These are phyloP conservation scores for Paracoccidioides lutzii DNA, from an alignment of 2,329 filamentous ascomycete species.

Conservation along the genomic window DNA sequence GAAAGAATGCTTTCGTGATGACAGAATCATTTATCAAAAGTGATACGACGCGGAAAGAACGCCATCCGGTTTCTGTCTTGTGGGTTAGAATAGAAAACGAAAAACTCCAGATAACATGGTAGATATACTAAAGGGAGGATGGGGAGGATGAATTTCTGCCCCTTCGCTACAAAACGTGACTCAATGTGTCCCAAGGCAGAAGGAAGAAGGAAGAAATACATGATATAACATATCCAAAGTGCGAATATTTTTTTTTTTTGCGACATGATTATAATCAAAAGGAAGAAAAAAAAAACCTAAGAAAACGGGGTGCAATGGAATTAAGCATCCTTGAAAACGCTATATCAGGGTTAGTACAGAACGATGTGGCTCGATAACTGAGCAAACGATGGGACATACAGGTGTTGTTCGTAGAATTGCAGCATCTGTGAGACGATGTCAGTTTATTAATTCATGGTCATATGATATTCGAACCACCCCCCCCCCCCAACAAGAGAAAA, in stretches of 20 bases:
- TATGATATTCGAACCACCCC: background rate
- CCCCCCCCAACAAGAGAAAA: background rate
- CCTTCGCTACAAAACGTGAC: no score
- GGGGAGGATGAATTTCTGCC: no score
- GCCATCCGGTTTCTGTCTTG: background rate
- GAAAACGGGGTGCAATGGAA: background rate
- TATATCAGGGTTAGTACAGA: constrained; percentile 11
- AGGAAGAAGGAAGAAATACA: background rate
- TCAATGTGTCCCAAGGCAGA: background rate
- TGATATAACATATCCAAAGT: background rate
- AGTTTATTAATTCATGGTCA: background rate
- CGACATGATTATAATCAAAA: background rate
- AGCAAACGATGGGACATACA: constrained; percentile 23
- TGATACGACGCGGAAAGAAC: background rate
- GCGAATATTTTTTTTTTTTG: no score
- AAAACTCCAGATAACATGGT: no score
- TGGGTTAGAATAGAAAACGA: background rate
- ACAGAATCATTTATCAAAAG: background rate
- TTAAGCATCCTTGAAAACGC: constrained; percentile 26
- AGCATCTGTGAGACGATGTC: constrained; percentile 28
- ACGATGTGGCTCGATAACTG: background rate
- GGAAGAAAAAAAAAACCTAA: background rate
- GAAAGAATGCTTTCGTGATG: background rate
- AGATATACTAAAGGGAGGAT: no score
- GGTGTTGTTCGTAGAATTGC: constrained; percentile 36